Evolutionary conservation across 1,284 basidiomycete species (phyloP).

Genomic region (Cryptococcus maquisensis): DNA sequence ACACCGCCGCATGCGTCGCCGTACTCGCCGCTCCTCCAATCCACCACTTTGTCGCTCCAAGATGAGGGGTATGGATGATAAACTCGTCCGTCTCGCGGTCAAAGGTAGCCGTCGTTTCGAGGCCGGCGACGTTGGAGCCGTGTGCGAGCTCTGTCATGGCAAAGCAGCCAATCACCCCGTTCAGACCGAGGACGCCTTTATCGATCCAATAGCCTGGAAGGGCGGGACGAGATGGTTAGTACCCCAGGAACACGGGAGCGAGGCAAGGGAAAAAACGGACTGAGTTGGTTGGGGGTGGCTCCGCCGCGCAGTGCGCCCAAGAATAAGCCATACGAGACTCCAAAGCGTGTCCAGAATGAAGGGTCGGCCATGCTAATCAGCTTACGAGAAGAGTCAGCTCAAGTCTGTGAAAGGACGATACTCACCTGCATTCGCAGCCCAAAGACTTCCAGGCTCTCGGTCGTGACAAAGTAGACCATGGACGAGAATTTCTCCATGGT

Average conservation of each 20-base stretch:
- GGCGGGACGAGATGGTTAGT: not conserved
- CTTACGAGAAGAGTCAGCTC: slow-evolving; percentile 9
- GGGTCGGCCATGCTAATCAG: slow-evolving; percentile 53
- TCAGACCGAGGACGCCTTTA: slow-evolving; percentile 54
- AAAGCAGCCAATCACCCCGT: slow-evolving; percentile 57
- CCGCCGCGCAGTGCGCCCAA: slow-evolving; percentile 49
- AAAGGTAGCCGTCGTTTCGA: slow-evolving; percentile 58
- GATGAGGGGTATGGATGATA: slow-evolving; percentile 55
- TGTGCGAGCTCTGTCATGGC: slow-evolving; percentile 54
- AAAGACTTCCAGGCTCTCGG: slow-evolving; percentile 52
- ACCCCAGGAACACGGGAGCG: not conserved
- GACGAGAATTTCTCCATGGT: slow-evolving; percentile 52
- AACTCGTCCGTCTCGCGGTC: slow-evolving; percentile 56
- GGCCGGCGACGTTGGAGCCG: slow-evolving; percentile 57
- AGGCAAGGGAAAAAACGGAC: slow-evolving; percentile 19
- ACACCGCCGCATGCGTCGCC: slow-evolving; percentile 57
- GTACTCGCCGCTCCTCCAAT: slow-evolving; percentile 58
- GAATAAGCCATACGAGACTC: slow-evolving; percentile 57
- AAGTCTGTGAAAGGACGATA: not conserved
- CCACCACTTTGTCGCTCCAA: slow-evolving; percentile 57
- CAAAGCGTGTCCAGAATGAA: slow-evolving; percentile 56
- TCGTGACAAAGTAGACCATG: slow-evolving; percentile 52
- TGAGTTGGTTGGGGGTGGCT: slow-evolving; percentile 47
- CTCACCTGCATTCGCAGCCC: slow-evolving; percentile 54
- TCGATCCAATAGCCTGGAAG: slow-evolving; percentile 54